Conservation (phyloP, 768 basidiomycete genomes). For the Tricholoma terreum region DNA sequence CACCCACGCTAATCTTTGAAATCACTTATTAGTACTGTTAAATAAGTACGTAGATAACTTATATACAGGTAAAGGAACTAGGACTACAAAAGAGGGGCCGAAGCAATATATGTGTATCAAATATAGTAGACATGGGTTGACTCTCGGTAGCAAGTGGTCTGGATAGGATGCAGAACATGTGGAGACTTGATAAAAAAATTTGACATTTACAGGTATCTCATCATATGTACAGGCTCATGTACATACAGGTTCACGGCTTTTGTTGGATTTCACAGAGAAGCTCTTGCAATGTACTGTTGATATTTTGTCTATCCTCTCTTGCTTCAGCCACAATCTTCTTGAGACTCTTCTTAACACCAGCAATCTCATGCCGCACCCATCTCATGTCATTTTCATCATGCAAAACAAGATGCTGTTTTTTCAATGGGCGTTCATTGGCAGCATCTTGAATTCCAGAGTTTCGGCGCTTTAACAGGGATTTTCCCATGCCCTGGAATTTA, state of each 20-base stretch:
- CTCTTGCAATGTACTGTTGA: not conserved
- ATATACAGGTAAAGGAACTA: too few species aligned
- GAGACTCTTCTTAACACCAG: not conserved
- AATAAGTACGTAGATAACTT: too few species aligned
- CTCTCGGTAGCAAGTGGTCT: too few species aligned
- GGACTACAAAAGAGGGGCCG: too few species aligned
- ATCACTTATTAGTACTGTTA: too few species aligned
- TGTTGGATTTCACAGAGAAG: not conserved
- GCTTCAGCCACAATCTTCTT: not conserved
- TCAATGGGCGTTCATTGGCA: not conserved
- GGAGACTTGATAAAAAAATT: too few species aligned
- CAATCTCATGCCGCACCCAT: not conserved
- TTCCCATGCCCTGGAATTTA: not conserved
- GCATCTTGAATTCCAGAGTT: not conserved
- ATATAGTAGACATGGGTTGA: too few species aligned
- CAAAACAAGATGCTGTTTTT: not conserved
- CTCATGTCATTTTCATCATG: not conserved
- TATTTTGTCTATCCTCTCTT: not conserved
- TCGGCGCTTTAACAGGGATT: not conserved
- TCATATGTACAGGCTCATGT: not conserved
- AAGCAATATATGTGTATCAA: too few species aligned
- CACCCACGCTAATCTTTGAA: too few species aligned
- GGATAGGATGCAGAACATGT: too few species aligned
- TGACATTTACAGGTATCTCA: not conserved
- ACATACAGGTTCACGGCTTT: not conserved